Evolutionary conservation across 805 yeast genomes (phyloP), one percentile per base, ranked within the genome.

Genomic region (Ascoidea tarda): DNA sequence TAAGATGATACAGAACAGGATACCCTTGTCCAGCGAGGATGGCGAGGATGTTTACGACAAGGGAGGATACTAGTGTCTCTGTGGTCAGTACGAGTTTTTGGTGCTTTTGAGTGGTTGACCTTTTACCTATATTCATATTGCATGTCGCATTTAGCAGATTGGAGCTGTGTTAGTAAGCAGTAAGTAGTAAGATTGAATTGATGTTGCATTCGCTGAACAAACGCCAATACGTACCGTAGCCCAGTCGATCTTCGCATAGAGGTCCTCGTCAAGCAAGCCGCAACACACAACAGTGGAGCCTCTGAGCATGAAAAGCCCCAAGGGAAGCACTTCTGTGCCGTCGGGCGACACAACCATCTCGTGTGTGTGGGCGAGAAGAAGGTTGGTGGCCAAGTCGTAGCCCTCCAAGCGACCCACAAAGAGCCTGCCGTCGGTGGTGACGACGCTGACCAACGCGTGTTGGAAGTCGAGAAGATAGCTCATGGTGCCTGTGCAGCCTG

Each of bases 1-100:
- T 45, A 84, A 84, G 63, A 86, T 89, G 96, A 21, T 21, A 21
- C 28, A 21, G 28, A 21, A 21, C 28, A 21, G 28, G 28, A 21
- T 21, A 21, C 28, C 28, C 28, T 21, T 21, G 28, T 21, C 28
- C 28, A 21, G 28, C 28, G 28, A 21, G 28, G 28, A 21, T 21
- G 28, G 28, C 3, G 28, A 21, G 28, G 28, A 21, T 21, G 28
- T 21, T 21, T 21, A 21, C 3, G 28, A 21, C 28, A 21, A 21
- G 28, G 28, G 28, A 21, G 28, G 28, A 21, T 21, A 21, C 28
- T 21, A 21, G 28, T 21, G 28, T 21, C 28, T 21, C 28, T 21
- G 28, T 21, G 28, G 28, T 21, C 28, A 21, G 28, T 21, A 21
- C 28, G 28, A 21, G 28, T 21, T 21, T 21, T 50, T 50, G 12